Evolutionary conservation across 225 moss, liverwort and hornwort genomes (phyloP), one percentile per base, ranked within the genome.

Genomic region (Marchantia paleacea): DNA sequence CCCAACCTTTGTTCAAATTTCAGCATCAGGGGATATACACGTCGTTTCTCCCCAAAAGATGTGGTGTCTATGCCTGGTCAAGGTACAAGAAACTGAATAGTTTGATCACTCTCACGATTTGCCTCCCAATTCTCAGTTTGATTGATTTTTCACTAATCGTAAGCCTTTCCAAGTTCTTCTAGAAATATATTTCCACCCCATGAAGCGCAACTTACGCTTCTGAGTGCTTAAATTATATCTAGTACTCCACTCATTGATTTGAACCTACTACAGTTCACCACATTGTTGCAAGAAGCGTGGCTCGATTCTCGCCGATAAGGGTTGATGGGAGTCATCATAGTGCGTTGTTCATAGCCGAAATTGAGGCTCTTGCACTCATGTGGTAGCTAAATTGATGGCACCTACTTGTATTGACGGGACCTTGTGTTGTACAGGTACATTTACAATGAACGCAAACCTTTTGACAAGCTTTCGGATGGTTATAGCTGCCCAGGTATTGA

Each of bases 401-500:
- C 22, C 50, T 72, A 51, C 24, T 2, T 69, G 0, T 51, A 29
- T 52, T 72, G 51, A 51, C 72, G 20, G 15, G 15, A 54, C 47
- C n/a, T 13, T 6, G 9, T 75, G 80, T 82, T 47, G 26, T 12
- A 53, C 86, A 97, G 97, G 85, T 97, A 97, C 82, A 95, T 97
- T 13, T 97, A 97, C 78, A 92, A 39, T 70, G 94, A 92, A 0
- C 92, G 92, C 70, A 91, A 89, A 72, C 86, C 97, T 26, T 95
- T 97, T 79, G 92, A 95, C 79, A 89, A 91, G 48, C 81, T 97
- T 74, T 0, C 90, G 15, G 73, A 76, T 24, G 95, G 94, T 82
- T 95, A 88, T 60, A 84, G 76, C 75, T 97, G 97, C 85, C 97
- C 97, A 83, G 97, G 97, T 94, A 83, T 49, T 4, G 77, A 67